Base-by-base conservation (phyloP, 345 rosid genomes). In the Psidium guajava region DNA sequence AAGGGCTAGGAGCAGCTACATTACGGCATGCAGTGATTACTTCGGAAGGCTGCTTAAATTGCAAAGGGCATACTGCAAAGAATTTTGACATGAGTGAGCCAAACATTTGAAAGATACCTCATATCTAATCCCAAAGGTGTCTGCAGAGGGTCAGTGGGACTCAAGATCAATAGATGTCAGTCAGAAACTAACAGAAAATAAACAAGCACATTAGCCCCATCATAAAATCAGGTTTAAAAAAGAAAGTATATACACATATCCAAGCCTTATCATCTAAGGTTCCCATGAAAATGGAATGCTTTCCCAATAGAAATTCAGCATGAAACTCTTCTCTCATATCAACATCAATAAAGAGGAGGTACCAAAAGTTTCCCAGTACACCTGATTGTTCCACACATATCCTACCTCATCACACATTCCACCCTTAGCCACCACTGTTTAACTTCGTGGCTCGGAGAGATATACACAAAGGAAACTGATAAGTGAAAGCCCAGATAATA, bases 61-160 rank as follows among this genome's bases (percentile, higher is more conserved):
- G 94, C 93, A 97, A 89, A 47, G 99, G 99, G 90, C 99, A 97
- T 86, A 89, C 99, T 97, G 95, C 94, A 93, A 32, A 50, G 83
- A 84, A 36, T 87, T 82, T 69, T 82, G n/a, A 80, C 40, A 83
- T 11, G 6, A n/a, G 51, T 82, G 50, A 80, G 28, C 53, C 42
- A 55, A 54, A 36, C 51, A 82, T 24, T 57, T 53, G 75, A 82
- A 54, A 53, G 55, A 27, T 82, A 82, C 59, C 42, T 82, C 49
- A 27, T 56, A 82, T 18, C 13, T 18, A 69, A 69, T 32, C 13
- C 6, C 24, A 69, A 8, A 32, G 47, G 25, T 69, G 77, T 69
- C 77, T 69, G 77, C 44, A 32, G 77, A 69, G 77, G 77, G 47
- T 69, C 47, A 69, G 77, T 32, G 6, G 40, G 47, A 69, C 47